Conservation (phyloP, 164 flowering plant genomes). For the Magnolia kwangsiensis region DNA sequence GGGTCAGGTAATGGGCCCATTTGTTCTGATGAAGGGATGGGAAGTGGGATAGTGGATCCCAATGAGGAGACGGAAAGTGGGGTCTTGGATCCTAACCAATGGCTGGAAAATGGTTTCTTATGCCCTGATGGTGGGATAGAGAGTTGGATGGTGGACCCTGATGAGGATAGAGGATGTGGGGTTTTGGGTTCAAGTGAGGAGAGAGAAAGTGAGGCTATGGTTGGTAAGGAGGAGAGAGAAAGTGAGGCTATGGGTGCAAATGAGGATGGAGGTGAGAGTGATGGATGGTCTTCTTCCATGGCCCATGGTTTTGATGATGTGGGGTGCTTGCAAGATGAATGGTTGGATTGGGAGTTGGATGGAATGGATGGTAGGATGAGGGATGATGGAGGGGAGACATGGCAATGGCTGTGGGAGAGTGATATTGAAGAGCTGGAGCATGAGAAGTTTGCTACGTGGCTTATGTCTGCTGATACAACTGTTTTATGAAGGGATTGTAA, state of each 20-base stretch:
- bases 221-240: neutral
- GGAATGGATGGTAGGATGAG: slow-evolving; percentile 12
- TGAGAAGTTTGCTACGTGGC: slow-evolving; percentile 9
- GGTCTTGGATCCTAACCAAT: neutral
- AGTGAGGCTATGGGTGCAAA: slow-evolving; percentile 5
- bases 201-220: slow-evolving; percentile 12
- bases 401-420: slow-evolving; percentile 43
- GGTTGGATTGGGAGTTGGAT: slow-evolving; percentile 30
- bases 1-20: neutral
- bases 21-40: slow-evolving; percentile 6
- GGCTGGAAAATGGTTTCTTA: neutral
- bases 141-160: neutral
- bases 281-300: slow-evolving; percentile 7
- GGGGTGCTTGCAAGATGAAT: slow-evolving; percentile 11
- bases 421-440: slow-evolving; percentile 8
- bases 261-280: slow-evolving; percentile 15
- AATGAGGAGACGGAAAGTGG: neutral
- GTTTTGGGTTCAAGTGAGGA: slow-evolving; percentile 14
- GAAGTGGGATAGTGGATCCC: neutral
- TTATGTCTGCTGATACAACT: slow-evolving; percentile 9
- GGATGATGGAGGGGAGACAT: slow-evolving; percentile 22
- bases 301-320: slow-evolving; percentile 7
- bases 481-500: neutral
- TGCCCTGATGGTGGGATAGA: neutral
- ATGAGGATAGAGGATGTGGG: slow-evolving; percentile 14